These are phyloP conservation scores for Bothriochloa decipiens DNA, from an alignment of 176 grass and related monocot species.

Conservation along the genomic window DNA sequence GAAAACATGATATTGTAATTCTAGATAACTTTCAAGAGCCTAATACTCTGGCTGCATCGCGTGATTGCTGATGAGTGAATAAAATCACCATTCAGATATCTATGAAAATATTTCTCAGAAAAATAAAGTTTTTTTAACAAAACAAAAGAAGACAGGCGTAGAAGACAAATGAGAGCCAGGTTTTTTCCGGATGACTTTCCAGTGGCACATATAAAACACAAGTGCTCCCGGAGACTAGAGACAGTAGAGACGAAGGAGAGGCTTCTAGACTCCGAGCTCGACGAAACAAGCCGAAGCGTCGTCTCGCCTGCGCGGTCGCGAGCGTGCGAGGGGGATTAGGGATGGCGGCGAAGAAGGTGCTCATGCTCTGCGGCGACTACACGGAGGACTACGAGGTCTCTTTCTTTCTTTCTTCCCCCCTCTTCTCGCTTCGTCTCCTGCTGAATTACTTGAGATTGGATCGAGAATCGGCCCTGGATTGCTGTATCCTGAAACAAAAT, in stretches of 20 bases:
- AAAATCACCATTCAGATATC: background rate
- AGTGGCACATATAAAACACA: slow-evolving; percentile 41
- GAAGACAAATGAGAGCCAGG: slow-evolving; percentile 11
- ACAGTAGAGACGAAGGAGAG: background rate
- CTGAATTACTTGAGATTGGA: background rate
- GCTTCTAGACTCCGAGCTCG: slow-evolving; percentile 24
- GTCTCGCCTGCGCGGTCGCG: background rate
- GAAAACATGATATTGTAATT: background rate
- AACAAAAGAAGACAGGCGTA: background rate
- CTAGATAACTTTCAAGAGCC: background rate
- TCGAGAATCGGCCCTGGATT: background rate
- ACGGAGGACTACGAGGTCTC: slow-evolving; percentile 92
- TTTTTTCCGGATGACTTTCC: slow-evolving; percentile 30
- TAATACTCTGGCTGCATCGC: background rate
- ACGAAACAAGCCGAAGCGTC: slow-evolving; percentile 14
- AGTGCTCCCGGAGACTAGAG: background rate
- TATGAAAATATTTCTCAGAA: background rate
- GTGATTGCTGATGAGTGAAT: background rate
- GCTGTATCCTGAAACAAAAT: slow-evolving; percentile 11
- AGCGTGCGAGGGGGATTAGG: slow-evolving; percentile 19
- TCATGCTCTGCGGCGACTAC: slow-evolving; percentile 91
- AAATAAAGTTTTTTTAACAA: background rate
- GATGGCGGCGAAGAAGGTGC: slow-evolving; percentile 78
- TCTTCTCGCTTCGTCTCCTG: background rate
- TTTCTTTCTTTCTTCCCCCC: background rate